phyloP scores from a whole-genome alignment of 2,329 filamentous ascomycete species.

The Fusarium paranaense region DNA sequence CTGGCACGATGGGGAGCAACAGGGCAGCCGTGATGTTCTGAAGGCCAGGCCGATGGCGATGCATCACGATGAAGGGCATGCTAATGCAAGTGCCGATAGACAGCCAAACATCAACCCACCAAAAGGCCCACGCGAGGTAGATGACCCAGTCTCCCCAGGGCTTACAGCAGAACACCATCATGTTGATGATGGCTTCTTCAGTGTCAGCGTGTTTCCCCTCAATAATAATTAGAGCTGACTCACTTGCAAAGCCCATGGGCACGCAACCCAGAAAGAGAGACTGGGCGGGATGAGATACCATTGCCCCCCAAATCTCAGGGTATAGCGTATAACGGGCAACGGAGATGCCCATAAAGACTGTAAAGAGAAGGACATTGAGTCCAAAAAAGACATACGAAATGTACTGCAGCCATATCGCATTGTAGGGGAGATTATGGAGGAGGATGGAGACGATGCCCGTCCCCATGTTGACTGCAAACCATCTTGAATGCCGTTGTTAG shows the following conservation, averaged over 20 bases:
- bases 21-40: conserved; percentile 72
- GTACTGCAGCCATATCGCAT: conserved; percentile 67
- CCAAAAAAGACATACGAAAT: conserved; percentile 71
- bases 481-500: conserved; percentile 50
- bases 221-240: conserved; percentile 13
- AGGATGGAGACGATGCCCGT: conserved; percentile 75
- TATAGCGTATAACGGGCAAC: conserved; percentile 72
- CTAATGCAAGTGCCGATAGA: conserved; percentile 66
- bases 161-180: conserved; percentile 70
- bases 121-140: conserved; percentile 66
- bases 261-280: conserved; percentile 76
- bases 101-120: conserved; percentile 67
- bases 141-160: conserved; percentile 72
- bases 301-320: conserved; percentile 72
- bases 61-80: conserved; percentile 67
- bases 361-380: conserved; percentile 70
- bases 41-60: conserved; percentile 59
- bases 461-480: conserved; percentile 74
- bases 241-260: conserved; percentile 74
- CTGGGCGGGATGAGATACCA: conserved; percentile 75
- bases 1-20: conserved; percentile 74
- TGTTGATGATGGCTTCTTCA: conserved; percentile 67
- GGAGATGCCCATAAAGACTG: conserved; percentile 64
- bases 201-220: conserved; percentile 9
- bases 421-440: conserved; percentile 71